Percentiles rank a stretch among this genome's conserved stretches.
Conservation (phyloP, 148 eudicot species). For the Chenopodium quinoa region DNA sequence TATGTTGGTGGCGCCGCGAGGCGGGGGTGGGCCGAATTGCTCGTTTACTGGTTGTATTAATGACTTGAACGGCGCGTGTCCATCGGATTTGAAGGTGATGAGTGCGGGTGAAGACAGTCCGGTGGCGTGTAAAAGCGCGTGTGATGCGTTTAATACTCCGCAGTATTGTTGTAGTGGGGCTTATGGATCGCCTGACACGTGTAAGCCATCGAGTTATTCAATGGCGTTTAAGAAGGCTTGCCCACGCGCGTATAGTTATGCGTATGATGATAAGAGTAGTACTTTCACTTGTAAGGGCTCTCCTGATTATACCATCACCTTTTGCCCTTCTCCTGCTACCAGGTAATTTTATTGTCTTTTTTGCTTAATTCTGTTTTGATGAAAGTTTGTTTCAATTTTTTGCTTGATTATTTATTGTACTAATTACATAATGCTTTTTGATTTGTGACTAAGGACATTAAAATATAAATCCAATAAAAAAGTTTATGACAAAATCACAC, state of each 20-base stretch:
- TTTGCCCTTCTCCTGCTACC: conserved; percentile 66
- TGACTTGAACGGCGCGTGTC: conserved; percentile 53
- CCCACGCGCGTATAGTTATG: conserved; percentile 83
- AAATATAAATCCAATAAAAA: too few relatives aligned
- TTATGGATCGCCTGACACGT: conserved; percentile 52
- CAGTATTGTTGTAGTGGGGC: conserved; percentile 67
- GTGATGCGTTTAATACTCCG: conserved; percentile 43
- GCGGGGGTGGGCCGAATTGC: conserved; percentile 58
- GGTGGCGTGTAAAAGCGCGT: conserved; percentile 66
- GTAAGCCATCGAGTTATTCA: conserved; percentile 68
- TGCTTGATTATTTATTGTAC: too few relatives aligned
- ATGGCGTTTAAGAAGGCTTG: conserved; percentile 63
- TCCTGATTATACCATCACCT: conserved; percentile 61
- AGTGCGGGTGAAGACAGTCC: conserved; percentile 9
- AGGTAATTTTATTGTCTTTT: conserved; percentile 34
- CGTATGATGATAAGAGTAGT: conserved; percentile 73
- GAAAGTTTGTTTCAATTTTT: too few relatives aligned
- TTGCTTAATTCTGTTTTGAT: too few relatives aligned
- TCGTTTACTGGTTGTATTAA: conserved; percentile 49
- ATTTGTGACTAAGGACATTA: too few relatives aligned
- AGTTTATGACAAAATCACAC: too few relatives aligned
- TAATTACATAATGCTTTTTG: too few relatives aligned
- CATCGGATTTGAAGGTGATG: conserved; percentile 39
- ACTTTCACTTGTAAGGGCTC: conserved; percentile 69
- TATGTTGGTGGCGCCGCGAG: conserved; percentile 54